phyloP scores from a whole-genome alignment of 192 early-diverging fungal genomes.

The Phycomyces blakesleeanus region DNA sequence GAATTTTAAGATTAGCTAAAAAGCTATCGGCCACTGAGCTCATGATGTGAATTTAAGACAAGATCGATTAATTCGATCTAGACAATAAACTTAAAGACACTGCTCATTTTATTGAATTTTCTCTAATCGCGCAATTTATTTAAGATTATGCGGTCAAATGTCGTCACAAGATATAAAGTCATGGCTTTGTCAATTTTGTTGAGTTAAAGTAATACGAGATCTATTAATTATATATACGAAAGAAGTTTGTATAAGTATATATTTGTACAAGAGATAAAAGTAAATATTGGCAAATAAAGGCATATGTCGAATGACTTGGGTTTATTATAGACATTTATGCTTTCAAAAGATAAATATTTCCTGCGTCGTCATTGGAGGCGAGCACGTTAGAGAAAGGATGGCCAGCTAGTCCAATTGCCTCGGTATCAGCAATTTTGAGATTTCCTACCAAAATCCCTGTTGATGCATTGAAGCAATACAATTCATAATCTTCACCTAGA shows the following conservation, averaged over 20 bases:
- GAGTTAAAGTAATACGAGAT: too few relatives aligned
- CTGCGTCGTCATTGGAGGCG: conserved; percentile 63
- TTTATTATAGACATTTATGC: conserved; percentile 66
- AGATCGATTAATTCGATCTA: background rate
- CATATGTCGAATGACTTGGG: conserved; percentile 80
- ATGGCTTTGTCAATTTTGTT: too few relatives aligned
- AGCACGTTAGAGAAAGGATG: conserved; percentile 87
- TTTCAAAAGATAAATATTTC: conserved; percentile 61
- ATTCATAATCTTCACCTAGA: conserved; percentile 60
- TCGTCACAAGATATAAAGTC: too few relatives aligned
- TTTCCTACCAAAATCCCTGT: conserved; percentile 47
- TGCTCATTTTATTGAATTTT: too few relatives aligned
- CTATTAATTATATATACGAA: too few relatives aligned
- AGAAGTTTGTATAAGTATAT: too few relatives aligned
- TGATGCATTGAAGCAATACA: conserved; percentile 67
- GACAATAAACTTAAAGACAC: too few relatives aligned
- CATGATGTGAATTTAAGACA: background rate
- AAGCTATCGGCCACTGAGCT: background rate
- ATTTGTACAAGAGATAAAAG: too few relatives aligned
- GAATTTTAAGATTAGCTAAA: conserved; percentile 17
- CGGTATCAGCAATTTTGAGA: conserved; percentile 51
- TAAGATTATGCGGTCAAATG: too few relatives aligned
- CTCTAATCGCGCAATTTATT: too few relatives aligned
- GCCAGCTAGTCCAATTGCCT: conserved; percentile 70
- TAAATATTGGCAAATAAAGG: too few relatives aligned